Conservation (phyloP, 2,329 filamentous ascomycete genomes). For the Ophiostoma fasciatum region DNA sequence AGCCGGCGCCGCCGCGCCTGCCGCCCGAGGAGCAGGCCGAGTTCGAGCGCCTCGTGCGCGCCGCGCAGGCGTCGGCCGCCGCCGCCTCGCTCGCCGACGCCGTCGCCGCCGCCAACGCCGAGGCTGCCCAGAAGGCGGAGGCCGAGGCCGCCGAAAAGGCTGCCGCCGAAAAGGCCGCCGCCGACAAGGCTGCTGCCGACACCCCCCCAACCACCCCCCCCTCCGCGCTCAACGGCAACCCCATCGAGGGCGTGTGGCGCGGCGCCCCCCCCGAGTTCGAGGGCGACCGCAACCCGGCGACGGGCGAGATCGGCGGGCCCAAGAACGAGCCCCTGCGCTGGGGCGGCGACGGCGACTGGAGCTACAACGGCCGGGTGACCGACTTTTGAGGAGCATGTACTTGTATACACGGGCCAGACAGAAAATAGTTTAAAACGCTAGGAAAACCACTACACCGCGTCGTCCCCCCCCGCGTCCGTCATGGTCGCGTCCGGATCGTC, state of each 20-base stretch:
- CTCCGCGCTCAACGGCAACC: slow-evolving; percentile 6
- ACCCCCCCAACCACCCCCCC: slow-evolving; percentile 3
- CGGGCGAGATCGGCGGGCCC: slow-evolving; percentile 87
- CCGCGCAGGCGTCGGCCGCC: slow-evolving; percentile 27
- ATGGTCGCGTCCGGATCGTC: slow-evolving; percentile 8
- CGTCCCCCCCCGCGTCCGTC: slow-evolving; percentile 8
- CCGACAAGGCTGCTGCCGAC: background rate
- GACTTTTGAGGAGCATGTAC: slow-evolving; percentile 45
- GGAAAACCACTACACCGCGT: background rate
- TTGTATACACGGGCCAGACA: background rate
- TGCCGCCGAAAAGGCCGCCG: slow-evolving; percentile 28
- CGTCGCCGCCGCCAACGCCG: background rate
- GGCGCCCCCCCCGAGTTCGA: slow-evolving; percentile 85
- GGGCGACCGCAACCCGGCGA: slow-evolving; percentile 82
- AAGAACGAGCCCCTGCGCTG: slow-evolving; percentile 94
- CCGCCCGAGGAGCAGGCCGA: slow-evolving; percentile 80
- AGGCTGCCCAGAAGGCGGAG: slow-evolving; percentile 8
- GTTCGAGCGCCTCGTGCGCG: slow-evolving; percentile 72
- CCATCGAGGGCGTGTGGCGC: slow-evolving; percentile 44
- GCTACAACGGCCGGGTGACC: slow-evolving; percentile 86
- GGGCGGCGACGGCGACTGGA: slow-evolving; percentile 68
- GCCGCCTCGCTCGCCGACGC: slow-evolving; percentile 10
- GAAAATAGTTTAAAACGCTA: background rate
- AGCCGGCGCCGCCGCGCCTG: slow-evolving; percentile 69
- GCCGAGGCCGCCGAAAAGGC: slow-evolving; percentile 30